phyloP scores from a whole-genome alignment of 441 rosid genomes.

The Populus tomentosa region DNA sequence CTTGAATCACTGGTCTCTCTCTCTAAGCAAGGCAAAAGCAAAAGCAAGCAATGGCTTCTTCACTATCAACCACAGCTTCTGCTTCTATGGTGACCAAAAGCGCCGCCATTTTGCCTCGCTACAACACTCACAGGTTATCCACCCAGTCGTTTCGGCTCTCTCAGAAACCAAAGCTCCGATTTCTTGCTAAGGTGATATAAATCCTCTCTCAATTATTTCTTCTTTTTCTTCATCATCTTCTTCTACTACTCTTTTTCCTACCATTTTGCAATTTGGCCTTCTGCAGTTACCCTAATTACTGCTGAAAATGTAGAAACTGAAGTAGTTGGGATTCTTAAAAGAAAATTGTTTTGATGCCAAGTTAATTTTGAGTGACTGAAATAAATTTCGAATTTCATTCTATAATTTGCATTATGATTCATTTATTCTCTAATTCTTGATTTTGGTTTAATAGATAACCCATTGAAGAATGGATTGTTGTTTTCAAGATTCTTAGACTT shows the following conservation, averaged over 20 bases:
- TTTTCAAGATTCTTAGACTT: background rate
- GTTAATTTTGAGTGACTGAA: background rate
- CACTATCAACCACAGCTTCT: slow-evolving; percentile 22
- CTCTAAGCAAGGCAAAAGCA: background rate
- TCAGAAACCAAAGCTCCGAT: slow-evolving; percentile 37
- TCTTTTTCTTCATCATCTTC: background rate
- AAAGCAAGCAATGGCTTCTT: slow-evolving; percentile 24
- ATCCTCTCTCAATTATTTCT: background rate
- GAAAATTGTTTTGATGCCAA: background rate
- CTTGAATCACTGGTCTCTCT: background rate
- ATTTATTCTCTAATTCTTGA: background rate
- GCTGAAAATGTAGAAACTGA: background rate
- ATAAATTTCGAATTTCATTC: background rate
- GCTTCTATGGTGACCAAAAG: slow-evolving; percentile 15
- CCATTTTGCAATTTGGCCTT: background rate
- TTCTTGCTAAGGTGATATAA: slow-evolving; percentile 44
- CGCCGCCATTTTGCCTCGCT: slow-evolving; percentile 19
- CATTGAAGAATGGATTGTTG: background rate
- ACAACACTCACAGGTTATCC: background rate
- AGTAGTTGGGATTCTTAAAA: background rate
- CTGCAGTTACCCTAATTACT: background rate
- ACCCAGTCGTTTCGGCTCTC: slow-evolving; percentile 36
- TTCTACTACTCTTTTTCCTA: background rate
- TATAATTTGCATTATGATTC: background rate
- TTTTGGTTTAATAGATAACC: background rate